Evolutionary conservation across 148 eudicot species (phyloP), one percentile per base, ranked within the genome.

Genomic region (Dianthus caryophyllus): DNA sequence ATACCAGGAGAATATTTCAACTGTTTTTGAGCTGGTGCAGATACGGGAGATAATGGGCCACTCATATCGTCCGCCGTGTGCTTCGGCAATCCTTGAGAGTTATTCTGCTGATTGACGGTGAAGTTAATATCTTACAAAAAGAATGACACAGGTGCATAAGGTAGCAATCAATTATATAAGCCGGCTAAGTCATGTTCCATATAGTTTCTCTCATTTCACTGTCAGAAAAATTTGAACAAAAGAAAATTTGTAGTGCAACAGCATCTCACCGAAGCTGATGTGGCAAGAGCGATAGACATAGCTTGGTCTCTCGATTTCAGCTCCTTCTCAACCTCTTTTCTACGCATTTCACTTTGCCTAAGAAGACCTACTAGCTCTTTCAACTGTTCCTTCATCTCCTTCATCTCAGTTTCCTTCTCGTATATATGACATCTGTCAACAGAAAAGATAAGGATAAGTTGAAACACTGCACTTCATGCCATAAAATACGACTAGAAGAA

Each of bases 241-340:
- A 54, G 14, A 21, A 29, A 65, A 29, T 26, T 48, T 41, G 29
- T 33, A 63, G 24, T 38, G 39, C 36, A 57, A 69, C 63, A 51
- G 65, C 39, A 70, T 68, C 86, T 76, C 67, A 90, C 96, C 70
- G 84, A 75, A 67, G 85, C 86, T 66, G 91, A 79, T 55, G 87
- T 72, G 25, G 90, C 76, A 79, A 85, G 79, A 70, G 92, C 89
- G 68, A 74, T 80, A 20, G 92, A 81, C 64, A 75, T 80, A 72
- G 81, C 86, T 78, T 94, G 96, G 76, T 94, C 98, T 77, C 90
- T 87, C 73, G 80, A 51, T 74, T 86, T 94, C 30, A 94, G 89
- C 82, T 90, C 99, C 85, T 88, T 88, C 79, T 94, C 97, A 39
- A 78, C 87, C 76, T 90, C 99, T 74, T 85, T 94, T 81, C 97